Evolutionary conservation across 805 yeast species (phyloP).

Genomic region (Kazachstania kunashirensis): DNA sequence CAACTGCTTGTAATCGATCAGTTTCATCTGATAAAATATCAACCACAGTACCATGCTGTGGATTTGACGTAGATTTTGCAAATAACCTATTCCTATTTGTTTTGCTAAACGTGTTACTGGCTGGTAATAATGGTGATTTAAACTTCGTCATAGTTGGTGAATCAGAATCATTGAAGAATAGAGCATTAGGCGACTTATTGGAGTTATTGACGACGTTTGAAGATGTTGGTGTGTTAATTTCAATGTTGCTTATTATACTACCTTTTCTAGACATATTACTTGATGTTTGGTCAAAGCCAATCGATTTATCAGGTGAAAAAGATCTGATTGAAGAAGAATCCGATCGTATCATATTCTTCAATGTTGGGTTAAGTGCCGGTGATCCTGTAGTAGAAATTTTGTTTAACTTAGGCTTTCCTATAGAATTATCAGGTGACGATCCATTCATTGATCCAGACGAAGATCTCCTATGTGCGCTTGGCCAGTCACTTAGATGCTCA

Average conservation of each 20-base stretch:
- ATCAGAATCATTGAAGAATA: conserved; percentile 16
- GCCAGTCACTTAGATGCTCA: conserved; percentile 50
- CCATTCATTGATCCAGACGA: conserved; percentile 31
- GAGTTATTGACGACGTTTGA: not conserved
- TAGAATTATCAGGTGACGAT: conserved; percentile 29
- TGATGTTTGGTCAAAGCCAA: conserved; percentile 11
- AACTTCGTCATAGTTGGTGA: conserved; percentile 18
- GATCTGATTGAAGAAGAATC: conserved; percentile 21
- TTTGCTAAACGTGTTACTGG: conserved; percentile 4
- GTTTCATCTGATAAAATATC: conserved; percentile 18
- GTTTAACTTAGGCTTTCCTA: conserved; percentile 10
- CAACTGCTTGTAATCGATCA: conserved; percentile 21
- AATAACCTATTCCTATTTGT: conserved; percentile 4
- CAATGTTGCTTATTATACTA: conserved; percentile 11
- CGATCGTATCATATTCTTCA: conserved; percentile 14
- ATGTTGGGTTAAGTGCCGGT: conserved; percentile 11
- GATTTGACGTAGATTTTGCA: conserved; percentile 21
- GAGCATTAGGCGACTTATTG: conserved; percentile 4
- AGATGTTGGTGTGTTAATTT: conserved; percentile 1
- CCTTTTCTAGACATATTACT: conserved; percentile 15
- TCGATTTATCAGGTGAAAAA: conserved; percentile 23
- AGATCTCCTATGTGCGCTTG: conserved; percentile 24
- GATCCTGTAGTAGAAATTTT: conserved; percentile 13
- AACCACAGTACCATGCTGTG: conserved; percentile 16
- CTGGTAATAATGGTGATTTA: conserved; percentile 25